Evolutionary conservation across 2,329 filamentous ascomycete genomes (phyloP).

Genomic region (Neurospora sp.): DNA sequence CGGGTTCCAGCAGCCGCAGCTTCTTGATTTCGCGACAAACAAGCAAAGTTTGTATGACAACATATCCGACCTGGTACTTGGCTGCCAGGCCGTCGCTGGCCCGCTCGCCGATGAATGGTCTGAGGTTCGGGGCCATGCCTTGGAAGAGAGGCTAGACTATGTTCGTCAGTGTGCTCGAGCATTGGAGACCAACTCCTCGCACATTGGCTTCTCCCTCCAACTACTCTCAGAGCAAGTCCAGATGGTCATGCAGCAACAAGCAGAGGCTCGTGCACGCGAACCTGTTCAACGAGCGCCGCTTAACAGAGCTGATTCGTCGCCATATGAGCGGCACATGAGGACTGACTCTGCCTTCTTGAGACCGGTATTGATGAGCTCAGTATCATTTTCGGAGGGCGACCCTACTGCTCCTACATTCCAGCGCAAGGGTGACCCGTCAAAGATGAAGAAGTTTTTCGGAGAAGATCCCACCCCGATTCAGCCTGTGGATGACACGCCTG

Average conservation of each 20-base stretch:
- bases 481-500: slow-evolving; percentile 64
- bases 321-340: slow-evolving; percentile 46
- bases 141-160: slow-evolving; percentile 76
- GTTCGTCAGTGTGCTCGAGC: slow-evolving; percentile 69
- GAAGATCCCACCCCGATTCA: slow-evolving; percentile 46
- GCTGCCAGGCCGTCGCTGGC: slow-evolving; percentile 84
- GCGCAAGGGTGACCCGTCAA: slow-evolving; percentile 51
- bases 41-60: slow-evolving; percentile 94
- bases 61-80: slow-evolving; percentile 76
- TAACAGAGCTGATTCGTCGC: slow-evolving; percentile 47
- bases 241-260: slow-evolving; percentile 39
- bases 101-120: slow-evolving; percentile 94
- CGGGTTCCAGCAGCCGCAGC: slow-evolving; percentile 71
- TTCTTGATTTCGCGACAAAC: slow-evolving; percentile 78
- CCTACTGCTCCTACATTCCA: slow-evolving; percentile 31
- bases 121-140: slow-evolving; percentile 76
- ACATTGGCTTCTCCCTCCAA: slow-evolving; percentile 80
- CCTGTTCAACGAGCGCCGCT: slow-evolving; percentile 38
- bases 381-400: slow-evolving; percentile 58
- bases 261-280: slow-evolving; percentile 34
- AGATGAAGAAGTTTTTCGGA: slow-evolving; percentile 56
- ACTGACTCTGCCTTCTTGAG: slow-evolving; percentile 43
- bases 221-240: slow-evolving; percentile 75
- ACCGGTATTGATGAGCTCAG: slow-evolving; percentile 41
- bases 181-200: slow-evolving; percentile 75